Evolutionary conservation across 2,329 filamentous ascomycete species (phyloP), one percentile per base, ranked within the genome.

Genomic region (Gremmenia infestans): DNA sequence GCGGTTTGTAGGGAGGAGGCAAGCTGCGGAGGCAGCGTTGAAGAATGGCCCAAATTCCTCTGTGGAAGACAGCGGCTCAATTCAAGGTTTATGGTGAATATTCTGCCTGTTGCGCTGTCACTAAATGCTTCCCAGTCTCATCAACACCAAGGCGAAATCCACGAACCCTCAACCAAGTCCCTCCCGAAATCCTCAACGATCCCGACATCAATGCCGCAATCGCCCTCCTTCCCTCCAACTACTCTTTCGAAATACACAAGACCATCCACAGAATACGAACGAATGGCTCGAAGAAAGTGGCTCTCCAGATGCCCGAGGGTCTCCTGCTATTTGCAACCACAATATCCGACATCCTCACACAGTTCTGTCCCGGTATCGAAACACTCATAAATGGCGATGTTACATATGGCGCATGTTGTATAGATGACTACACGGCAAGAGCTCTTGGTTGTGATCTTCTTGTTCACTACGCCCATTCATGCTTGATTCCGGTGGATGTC

Each of bases 351-450:
- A 97, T 99, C 66, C 78, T 99, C 48, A 90, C 89, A 0, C 88
- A 92, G 69, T 99, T 99, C 76, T 99, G 94, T 68, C 88, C 91
- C 0, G 91, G 89, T 1, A 87, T 88, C 42, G 90, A 95, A 71
- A 97, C 93, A 2, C 79, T 97, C 53, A 99, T 99, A 72, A 99
- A 99, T 94, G 94, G 94, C 59, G 94, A 99, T 71, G 94, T 99
- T 45, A 99, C 94, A 1, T 99, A 99, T 71, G 94, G 94, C 60
- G 94, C 94, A 22, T 99, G 94, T 77, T 99, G 94, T 70, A 97
- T 99, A 66, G 94, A 99, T 71, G 94, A 99, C 74, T 99, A 95
- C 74, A 99, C 94, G 0, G 95, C 94, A 1, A 81, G 93, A 46
- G 94, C 95, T 0, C 81, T 99, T 22, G 94, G 91, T 1, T 99